Evolutionary conservation across 179 eudicot genomes (phyloP).

Genomic region (Beta macrorhiza): DNA sequence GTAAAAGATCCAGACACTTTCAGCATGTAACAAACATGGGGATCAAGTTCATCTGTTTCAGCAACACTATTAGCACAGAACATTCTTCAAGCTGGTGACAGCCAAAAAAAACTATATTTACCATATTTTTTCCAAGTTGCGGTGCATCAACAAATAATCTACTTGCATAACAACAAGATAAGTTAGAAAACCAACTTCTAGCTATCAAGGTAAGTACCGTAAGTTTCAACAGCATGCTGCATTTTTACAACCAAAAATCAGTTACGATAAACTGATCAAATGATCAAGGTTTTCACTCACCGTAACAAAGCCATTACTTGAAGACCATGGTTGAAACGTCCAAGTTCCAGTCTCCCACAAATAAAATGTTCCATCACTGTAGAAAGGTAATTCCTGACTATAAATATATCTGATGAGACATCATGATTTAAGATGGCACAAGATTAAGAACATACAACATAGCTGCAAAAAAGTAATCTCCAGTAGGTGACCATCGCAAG

Average conservation of each 20-base stretch:
- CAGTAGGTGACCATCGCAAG: constrained; percentile 86
- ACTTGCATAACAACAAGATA: neutral
- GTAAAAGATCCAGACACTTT: neutral
- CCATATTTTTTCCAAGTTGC: neutral
- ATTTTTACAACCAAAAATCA: neutral
- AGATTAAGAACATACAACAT: constrained; percentile 64
- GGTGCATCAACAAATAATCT: neutral
- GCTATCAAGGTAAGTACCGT: neutral
- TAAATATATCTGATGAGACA: neutral
- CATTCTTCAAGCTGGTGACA: neutral
- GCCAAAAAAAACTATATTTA: neutral
- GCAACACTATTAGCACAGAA: neutral
- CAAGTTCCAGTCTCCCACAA: constrained; percentile 93
- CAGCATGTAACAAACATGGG: neutral
- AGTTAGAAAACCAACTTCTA: neutral
- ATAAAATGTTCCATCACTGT: constrained; percentile 65
- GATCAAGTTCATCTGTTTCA: neutral
- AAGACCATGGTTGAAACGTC: constrained; percentile 95
- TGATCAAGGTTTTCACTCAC: constrained; percentile 41
- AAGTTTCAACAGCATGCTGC: neutral
- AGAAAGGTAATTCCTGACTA: constrained; percentile 20
- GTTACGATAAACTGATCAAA: neutral
- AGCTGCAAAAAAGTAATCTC: constrained; percentile 93
- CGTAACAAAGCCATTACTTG: constrained; percentile 82
- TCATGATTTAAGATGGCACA: constrained; percentile 11